Conservation (phyloP, 441 rosid genomes). For the Pelargonium exstipulatum region DNA sequence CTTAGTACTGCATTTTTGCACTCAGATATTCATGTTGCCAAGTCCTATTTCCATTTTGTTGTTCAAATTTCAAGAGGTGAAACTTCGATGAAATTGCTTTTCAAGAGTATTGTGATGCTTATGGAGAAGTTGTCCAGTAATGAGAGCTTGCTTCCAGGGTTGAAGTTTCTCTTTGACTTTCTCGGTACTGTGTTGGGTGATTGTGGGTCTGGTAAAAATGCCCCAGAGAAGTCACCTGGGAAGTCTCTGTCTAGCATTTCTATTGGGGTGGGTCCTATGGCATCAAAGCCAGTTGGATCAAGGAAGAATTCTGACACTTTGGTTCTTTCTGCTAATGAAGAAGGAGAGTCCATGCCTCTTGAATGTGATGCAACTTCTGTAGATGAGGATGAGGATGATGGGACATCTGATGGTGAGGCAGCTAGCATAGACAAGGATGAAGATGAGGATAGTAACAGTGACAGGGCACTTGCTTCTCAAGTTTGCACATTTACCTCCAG, state of each 20-base stretch:
- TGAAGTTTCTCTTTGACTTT: slow-evolving; percentile 82
- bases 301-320: slow-evolving; percentile 69
- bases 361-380: slow-evolving; percentile 97
- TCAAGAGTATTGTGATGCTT: slow-evolving; percentile 60
- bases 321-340: slow-evolving; percentile 70
- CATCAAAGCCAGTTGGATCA: slow-evolving; percentile 61
- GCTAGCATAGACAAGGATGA: slow-evolving; percentile 99
- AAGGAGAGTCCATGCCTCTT: slow-evolving; percentile 65
- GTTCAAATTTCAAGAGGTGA: slow-evolving; percentile 83
- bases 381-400: slow-evolving; percentile 99
- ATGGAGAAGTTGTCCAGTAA: slow-evolving; percentile 78
- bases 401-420: slow-evolving; percentile 98
- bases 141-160: slow-evolving; percentile 74
- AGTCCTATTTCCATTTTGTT: slow-evolving; percentile 76
- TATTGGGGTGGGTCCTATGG: slow-evolving; percentile 42
- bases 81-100: slow-evolving; percentile 54
- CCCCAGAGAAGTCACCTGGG: slow-evolving; percentile 41
- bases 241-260: slow-evolving; percentile 48
- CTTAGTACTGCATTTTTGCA: slow-evolving; percentile 84
- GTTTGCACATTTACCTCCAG: slow-evolving; percentile 99
- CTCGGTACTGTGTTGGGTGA: slow-evolving; percentile 71
- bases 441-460: slow-evolving; percentile 92
- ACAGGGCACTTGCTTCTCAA: slow-evolving; percentile 88
- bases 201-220: slow-evolving; percentile 51
- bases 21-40: slow-evolving; percentile 73